A percentile compares a stretch with the other conserved stretches of the same genome.
These are phyloP conservation scores for Cystobasidium sp. DNA, from an alignment of 1,284 basidiomycete genomes.

Conservation along the genomic window DNA sequence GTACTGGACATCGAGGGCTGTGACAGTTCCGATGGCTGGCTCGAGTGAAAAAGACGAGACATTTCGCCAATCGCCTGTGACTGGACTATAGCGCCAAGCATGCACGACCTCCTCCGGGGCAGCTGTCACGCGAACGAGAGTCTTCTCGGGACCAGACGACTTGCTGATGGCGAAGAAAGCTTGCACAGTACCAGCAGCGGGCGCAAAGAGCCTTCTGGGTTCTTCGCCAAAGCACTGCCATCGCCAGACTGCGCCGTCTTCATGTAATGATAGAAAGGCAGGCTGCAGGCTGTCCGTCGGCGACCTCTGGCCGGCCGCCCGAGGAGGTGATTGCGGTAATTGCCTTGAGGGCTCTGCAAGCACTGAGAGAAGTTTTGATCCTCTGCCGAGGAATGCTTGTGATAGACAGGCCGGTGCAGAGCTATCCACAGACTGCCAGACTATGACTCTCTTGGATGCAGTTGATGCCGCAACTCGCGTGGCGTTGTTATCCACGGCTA, in stretches of 20 bases:
- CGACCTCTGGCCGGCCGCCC: not conserved
- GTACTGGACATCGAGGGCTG: not conserved
- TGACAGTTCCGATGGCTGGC: not conserved
- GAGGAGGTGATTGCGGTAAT: not conserved
- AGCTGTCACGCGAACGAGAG: constrained; percentile 59
- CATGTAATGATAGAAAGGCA: not conserved
- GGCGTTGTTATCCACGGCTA: constrained; percentile 48
- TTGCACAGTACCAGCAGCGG: constrained; percentile 67
- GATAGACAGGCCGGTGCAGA: constrained; percentile 44
- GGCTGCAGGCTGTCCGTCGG: not conserved
- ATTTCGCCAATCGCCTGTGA: not conserved
- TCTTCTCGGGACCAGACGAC: not conserved
- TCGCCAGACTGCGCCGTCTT: constrained; percentile 14
- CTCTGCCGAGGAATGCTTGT: not conserved
- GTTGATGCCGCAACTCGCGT: constrained; percentile 47
- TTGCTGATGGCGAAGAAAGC: constrained; percentile 62
- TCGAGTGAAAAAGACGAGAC: not conserved
- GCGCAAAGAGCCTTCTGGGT: constrained; percentile 58
- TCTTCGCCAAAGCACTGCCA: constrained; percentile 1
- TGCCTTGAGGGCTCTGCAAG: constrained; percentile 5
- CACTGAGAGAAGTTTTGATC: not conserved
- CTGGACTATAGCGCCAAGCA: constrained; percentile 11
- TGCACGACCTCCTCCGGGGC: not conserved
- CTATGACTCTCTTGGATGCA: constrained; percentile 58
- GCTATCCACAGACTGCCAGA: constrained; percentile 62